These are phyloP conservation scores for Chrysophaeum taylorii DNA, from an alignment of 352 stramenopile genomes.

Conservation along the genomic window DNA sequence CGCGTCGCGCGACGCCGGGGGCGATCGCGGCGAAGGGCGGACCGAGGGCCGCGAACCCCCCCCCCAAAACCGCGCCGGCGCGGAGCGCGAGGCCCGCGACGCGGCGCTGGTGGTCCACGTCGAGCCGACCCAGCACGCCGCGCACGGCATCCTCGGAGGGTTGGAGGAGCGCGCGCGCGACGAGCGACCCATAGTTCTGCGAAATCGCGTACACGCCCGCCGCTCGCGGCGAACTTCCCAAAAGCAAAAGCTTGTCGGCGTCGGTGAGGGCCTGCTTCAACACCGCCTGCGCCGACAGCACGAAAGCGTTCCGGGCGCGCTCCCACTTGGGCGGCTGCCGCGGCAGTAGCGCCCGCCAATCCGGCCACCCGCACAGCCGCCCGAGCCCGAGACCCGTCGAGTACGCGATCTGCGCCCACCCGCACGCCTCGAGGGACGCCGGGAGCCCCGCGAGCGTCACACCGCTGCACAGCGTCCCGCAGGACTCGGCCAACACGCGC, in stretches of 20 bases:
- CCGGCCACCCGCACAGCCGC: background rate
- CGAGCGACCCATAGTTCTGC: slow-evolving; percentile 83
- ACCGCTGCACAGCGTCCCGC: background rate
- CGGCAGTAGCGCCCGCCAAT: no score
- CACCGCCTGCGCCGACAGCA: slow-evolving; percentile 76
- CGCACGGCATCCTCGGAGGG: slow-evolving; percentile 89
- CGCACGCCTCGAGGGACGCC: background rate
- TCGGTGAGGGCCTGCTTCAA: slow-evolving; percentile 94
- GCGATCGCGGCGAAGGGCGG: slow-evolving; percentile 46
- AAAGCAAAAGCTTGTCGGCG: slow-evolving; percentile 86
- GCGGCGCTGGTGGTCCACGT: background rate
- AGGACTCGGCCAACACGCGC: background rate
- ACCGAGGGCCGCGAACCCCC: slow-evolving; percentile 44
- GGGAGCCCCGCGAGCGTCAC: background rate
- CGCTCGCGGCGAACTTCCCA: slow-evolving; percentile 64
- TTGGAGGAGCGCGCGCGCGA: slow-evolving; percentile 84
- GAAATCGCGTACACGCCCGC: slow-evolving; percentile 91
- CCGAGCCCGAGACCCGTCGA: background rate
- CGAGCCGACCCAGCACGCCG: slow-evolving; percentile 24
- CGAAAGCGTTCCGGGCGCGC: no score
- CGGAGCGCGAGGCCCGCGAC: background rate
- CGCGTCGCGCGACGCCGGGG: no score
- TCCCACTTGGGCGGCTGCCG: no score
- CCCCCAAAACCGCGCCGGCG: slow-evolving; percentile 12
- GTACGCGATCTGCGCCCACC: background rate